Evolutionary conservation across 805 yeast genomes (phyloP).

Genomic region (Metschnikowia sp.): DNA sequence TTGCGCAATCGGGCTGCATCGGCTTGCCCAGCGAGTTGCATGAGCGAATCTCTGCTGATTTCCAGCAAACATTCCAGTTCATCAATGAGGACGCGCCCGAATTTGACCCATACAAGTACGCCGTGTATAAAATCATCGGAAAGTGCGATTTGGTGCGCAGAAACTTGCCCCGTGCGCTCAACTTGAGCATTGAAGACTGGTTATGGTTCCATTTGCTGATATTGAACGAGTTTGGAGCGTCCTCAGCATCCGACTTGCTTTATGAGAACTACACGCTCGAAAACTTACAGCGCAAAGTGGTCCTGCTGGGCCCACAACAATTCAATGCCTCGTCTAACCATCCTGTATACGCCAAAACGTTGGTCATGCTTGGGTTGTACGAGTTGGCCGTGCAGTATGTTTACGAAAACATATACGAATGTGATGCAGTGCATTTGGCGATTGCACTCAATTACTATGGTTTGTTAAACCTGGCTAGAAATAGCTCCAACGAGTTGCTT

Average conservation of each 20-base stretch:
- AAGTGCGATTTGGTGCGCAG: conserved; percentile 73
- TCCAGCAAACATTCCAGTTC: conserved; percentile 75
- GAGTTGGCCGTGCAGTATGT: conserved; percentile 74
- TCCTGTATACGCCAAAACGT: conserved; percentile 69
- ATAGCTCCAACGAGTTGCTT: conserved; percentile 34
- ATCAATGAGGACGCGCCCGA: conserved; percentile 45
- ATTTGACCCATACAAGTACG: conserved; percentile 86
- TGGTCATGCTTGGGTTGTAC: conserved; percentile 73
- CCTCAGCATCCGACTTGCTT: conserved; percentile 37
- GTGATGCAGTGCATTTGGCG: conserved; percentile 87
- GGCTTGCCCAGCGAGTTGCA: conserved; percentile 63
- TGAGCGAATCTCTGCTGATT: conserved; percentile 72
- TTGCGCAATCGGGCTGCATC: conserved; percentile 48
- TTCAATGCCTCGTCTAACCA: conserved; percentile 65
- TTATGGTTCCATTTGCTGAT: conserved; percentile 87
- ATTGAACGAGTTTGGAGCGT: conserved; percentile 49
- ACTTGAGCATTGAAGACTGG: conserved; percentile 91
- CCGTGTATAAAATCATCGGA: conserved; percentile 90
- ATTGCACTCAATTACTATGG: conserved; percentile 77
- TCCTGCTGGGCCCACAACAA: conserved; percentile 68
- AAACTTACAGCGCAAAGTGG: conserved; percentile 70
- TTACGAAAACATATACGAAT: conserved; percentile 58
- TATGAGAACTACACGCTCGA: conserved; percentile 68
- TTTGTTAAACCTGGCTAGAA: conserved; percentile 49
- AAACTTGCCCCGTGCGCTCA: conserved; percentile 62